Base-by-base conservation (phyloP, 208 protist genomes). In the Sergeia podlipaevii region DNA sequence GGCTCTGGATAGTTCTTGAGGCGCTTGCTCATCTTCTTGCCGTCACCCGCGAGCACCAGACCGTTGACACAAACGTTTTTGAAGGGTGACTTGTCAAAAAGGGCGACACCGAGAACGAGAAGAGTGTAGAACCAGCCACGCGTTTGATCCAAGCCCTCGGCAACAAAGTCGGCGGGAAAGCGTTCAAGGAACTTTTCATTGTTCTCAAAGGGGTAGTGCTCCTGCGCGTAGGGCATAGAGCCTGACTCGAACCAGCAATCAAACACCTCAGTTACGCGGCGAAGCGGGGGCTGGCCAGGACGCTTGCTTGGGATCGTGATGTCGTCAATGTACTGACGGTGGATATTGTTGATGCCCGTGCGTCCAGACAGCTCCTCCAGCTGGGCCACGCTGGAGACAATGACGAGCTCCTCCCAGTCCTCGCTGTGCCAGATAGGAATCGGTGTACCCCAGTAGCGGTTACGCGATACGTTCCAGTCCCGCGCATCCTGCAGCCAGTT, bases 241-340 rank as follows among this genome's bases (percentile, higher is more conserved):
- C 90, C 92, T 27, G 77, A 89, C 85, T 99, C 99, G 76, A 99
- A 99, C 99, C 99, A 99, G 93, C 99, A 99, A 85, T 99, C 99
- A 72, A 99, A 99, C 11, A 99, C 98, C 63, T 99, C 96, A 17
- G 70, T 63, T 15, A 98, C 89, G 56, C 98, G 93, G 28, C 75
- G 69, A 28, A 99, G 77, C 11, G 80, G 85, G 7, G 76, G 69
- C 64, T 86, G 79, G 27, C 88, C 93, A 41, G 89, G 93, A 15
- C 86, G 73, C 64, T 93, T 84, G 29, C 94, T 98, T 20, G 97
- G 97, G 71, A 99, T 99, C 21, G 91, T 98, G 57, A 99, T 89
- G 33, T 99, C 41, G 71, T 99, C 99, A 18, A 99, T 89, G 52
- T 70, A 87, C 34, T 99, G 87, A 44, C 97, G 84, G 80, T 99